phyloP scores from a whole-genome alignment of 2,329 filamentous ascomycete species.

The Colletotrichum horii region DNA sequence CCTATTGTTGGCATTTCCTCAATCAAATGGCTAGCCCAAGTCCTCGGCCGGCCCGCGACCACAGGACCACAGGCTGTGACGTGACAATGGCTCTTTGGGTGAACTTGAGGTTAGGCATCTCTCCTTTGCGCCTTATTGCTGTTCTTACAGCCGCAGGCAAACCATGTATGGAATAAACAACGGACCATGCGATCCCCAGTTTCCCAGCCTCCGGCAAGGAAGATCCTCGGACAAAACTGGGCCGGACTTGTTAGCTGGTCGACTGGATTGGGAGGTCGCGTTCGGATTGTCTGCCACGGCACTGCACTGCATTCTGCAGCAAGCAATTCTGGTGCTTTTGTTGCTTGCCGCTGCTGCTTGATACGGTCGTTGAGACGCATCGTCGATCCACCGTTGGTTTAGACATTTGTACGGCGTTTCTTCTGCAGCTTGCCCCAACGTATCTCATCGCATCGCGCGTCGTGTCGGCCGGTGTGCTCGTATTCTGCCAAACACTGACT shows the following conservation, averaged over 20 bases:
- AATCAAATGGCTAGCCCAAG: neutral
- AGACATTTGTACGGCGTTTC: neutral
- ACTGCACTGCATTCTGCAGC: neutral
- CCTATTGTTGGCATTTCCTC: neutral
- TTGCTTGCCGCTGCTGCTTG: neutral
- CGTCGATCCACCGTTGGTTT: neutral
- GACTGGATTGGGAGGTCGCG: neutral
- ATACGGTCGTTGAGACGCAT: neutral
- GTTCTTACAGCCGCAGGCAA: neutral
- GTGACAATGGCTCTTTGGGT: neutral
- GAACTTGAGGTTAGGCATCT: neutral
- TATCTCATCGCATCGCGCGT: neutral
- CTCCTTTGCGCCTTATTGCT: neutral
- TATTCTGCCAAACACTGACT: neutral
- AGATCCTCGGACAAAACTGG: neutral
- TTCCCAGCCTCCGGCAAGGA: slow-evolving; percentile 1
- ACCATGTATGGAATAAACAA: slow-evolving; percentile 4
- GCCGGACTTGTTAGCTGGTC: neutral
- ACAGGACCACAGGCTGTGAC: neutral
- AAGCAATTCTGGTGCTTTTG: neutral
- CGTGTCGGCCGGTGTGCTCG: neutral
- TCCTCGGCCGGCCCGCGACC: neutral
- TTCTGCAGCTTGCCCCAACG: neutral
- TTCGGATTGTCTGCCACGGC: neutral
- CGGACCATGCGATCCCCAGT: slow-evolving; percentile 5